These are phyloP conservation scores for Blastobotrys capitulatus DNA, from an alignment of 1,139 yeast species.

Conservation along the genomic window DNA sequence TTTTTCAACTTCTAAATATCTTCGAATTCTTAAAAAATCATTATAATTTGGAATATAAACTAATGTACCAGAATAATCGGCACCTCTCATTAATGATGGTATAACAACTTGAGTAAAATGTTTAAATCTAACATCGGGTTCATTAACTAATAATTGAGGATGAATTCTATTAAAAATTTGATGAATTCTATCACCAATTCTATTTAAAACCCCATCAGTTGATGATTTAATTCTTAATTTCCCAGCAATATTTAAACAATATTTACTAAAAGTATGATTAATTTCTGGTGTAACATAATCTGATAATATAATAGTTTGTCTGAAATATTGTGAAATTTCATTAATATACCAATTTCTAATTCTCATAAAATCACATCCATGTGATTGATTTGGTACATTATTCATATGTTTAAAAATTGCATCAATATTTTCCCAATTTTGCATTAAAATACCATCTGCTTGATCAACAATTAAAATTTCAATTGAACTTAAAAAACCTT, in stretches of 20 bases:
- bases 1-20: conserved; percentile 61
- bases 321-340: conserved; percentile 65
- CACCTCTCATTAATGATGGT: conserved; percentile 59
- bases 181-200: conserved; percentile 40
- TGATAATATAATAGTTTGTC: conserved; percentile 74
- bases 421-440: conserved; percentile 82
- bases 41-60: conserved; percentile 81
- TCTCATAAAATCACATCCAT: conserved; percentile 86
- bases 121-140: conserved; percentile 76
- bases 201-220: conserved; percentile 8
- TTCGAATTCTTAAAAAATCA: conserved; percentile 75
- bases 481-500: conserved; percentile 80
- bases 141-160: conserved; percentile 45
- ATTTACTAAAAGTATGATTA: conserved; percentile 55
- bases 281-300: conserved; percentile 78
- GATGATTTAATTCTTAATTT: conserved; percentile 39
- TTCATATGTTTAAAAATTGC: conserved; percentile 67
- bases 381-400: conserved; percentile 69
- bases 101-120: conserved; percentile 68
- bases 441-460: conserved; percentile 84
- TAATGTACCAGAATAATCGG: conserved; percentile 65
- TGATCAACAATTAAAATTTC: conserved; percentile 78
- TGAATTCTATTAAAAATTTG: conserved; percentile 60
- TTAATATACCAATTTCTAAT: conserved; percentile 90
- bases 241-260: conserved; percentile 63